Conservation (phyloP, 805 yeast genomes). For the Saturnispora mendoncae region DNA sequence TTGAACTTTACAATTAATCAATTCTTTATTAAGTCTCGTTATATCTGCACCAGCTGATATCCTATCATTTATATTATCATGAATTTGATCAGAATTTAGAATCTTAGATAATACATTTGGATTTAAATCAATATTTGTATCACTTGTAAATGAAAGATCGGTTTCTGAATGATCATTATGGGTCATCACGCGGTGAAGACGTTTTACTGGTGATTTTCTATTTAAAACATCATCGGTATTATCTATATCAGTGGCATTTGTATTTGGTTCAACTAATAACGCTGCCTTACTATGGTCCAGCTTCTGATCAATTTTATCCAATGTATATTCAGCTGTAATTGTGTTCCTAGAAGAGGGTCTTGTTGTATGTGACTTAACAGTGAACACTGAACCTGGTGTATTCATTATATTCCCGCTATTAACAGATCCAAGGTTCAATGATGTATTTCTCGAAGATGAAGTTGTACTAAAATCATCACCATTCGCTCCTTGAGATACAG, state of each 20-base stretch:
- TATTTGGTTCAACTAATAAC: constrained; percentile 3
- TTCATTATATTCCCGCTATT: background rate
- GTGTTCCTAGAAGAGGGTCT: constrained; percentile 14
- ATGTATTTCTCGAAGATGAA: constrained; percentile 3
- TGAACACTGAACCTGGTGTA: constrained; percentile 7
- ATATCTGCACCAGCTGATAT: constrained; percentile 16
- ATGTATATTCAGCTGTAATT: constrained; percentile 5
- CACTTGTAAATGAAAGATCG: constrained; percentile 7
- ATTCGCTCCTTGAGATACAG: background rate
- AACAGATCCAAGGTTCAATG: background rate
- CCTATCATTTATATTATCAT: background rate
- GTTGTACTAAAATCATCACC: background rate
- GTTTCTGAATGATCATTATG: background rate
- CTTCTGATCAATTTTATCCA: background rate
- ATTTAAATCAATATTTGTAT: background rate
- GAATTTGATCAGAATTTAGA: background rate
- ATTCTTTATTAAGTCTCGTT: constrained; percentile 23
- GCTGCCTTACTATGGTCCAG: background rate
- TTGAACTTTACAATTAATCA: constrained; percentile 29
- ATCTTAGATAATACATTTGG: constrained; percentile 1
- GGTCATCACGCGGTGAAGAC: constrained; percentile 5
- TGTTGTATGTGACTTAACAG: background rate
- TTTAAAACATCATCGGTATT: background rate
- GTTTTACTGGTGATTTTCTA: background rate
- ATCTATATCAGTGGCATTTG: constrained; percentile 5